Percentiles rank a stretch among this genome's conserved stretches.
phyloP scores from a whole-genome alignment of 2,329 filamentous ascomycete genomes.

The Zasmidium angulare region DNA sequence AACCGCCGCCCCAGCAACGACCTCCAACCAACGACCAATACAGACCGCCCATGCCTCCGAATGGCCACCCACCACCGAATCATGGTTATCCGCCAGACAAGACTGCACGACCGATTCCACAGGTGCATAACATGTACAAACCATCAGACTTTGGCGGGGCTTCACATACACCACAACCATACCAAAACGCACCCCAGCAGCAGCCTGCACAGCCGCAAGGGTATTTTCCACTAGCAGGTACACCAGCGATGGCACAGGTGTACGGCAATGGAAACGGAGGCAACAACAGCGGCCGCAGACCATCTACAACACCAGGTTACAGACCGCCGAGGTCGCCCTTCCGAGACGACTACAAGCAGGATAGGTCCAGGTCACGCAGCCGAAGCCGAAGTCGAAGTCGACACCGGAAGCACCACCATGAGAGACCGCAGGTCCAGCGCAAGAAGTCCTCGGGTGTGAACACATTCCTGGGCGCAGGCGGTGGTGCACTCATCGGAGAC shows the following conservation, averaged over 20 bases:
- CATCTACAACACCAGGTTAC: slow-evolving; percentile 16
- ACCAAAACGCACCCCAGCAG: no score
- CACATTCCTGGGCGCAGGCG: slow-evolving; percentile 47
- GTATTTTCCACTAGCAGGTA: slow-evolving; percentile 13
- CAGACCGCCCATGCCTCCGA: slow-evolving; percentile 23
- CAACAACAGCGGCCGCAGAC: slow-evolving; percentile 9
- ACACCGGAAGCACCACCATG: slow-evolving; percentile 19
- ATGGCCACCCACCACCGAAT: slow-evolving; percentile 16
- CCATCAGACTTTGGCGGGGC: slow-evolving; percentile 11
- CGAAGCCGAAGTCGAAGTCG: slow-evolving; percentile 24
- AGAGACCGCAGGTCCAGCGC: slow-evolving; percentile 12
- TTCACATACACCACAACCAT: slow-evolving; percentile 7
- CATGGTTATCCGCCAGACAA: slow-evolving; percentile 21
- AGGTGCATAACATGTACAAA: slow-evolving; percentile 14
- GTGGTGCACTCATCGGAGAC: slow-evolving; percentile 46
- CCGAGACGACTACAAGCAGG: slow-evolving; percentile 11
- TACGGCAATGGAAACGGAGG: slow-evolving; percentile 15
- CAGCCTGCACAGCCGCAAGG: slow-evolving; percentile 17
- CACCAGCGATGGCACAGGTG: slow-evolving; percentile 15
- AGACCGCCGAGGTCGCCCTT: slow-evolving; percentile 18
- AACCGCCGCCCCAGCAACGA: slow-evolving; percentile 32
- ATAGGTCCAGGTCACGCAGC: slow-evolving; percentile 16
- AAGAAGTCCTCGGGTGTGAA: slow-evolving; percentile 31
- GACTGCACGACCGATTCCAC: background rate
- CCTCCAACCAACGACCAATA: slow-evolving; percentile 21